These are phyloP conservation scores for Sporothrix schenckii DNA, from an alignment of 2,329 filamentous ascomycete species.

Conservation along the genomic window DNA sequence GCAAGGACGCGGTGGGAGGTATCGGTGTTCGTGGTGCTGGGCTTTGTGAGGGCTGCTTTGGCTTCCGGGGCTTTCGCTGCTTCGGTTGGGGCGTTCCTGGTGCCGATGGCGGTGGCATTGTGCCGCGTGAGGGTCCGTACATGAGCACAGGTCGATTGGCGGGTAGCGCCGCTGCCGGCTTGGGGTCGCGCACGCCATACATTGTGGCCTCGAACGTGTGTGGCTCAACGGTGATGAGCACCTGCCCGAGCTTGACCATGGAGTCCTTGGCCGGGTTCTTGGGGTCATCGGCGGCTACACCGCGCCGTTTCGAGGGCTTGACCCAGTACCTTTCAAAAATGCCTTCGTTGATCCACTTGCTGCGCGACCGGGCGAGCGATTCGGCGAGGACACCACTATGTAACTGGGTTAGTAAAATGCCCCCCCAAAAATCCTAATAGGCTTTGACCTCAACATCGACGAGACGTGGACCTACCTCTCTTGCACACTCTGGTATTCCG, in stretches of 20 bases:
- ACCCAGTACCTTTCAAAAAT: constrained; percentile 79
- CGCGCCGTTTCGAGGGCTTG: constrained; percentile 70
- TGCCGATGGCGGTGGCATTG: constrained; percentile 54
- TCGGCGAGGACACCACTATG: constrained; percentile 72
- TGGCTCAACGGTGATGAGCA: constrained; percentile 76
- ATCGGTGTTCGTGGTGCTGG: constrained; percentile 36
- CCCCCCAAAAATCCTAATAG: no score
- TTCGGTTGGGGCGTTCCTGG: constrained; percentile 40
- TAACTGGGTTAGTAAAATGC: constrained; percentile 36
- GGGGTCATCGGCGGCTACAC: constrained; percentile 63
- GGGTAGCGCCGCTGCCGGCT: constrained; percentile 50
- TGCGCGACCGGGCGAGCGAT: constrained; percentile 71
- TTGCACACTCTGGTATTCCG: constrained; percentile 72
- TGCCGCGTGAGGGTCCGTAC: constrained; percentile 66
- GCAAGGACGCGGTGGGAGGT: constrained; percentile 33
- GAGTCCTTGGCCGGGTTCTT: constrained; percentile 71
- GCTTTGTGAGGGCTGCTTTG: constrained; percentile 36
- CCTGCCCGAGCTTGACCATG: constrained; percentile 72
- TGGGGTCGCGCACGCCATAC: constrained; percentile 69
- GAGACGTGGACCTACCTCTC: constrained; percentile 61
- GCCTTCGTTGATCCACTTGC: constrained; percentile 71
- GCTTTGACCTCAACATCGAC: not conserved
- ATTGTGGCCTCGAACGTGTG: constrained; percentile 77
- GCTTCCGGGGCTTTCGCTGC: constrained; percentile 38
- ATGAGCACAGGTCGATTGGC: constrained; percentile 62